phyloP scores from a whole-genome alignment of 2,329 filamentous ascomycete genomes.

The Epichloe coenophiala region DNA sequence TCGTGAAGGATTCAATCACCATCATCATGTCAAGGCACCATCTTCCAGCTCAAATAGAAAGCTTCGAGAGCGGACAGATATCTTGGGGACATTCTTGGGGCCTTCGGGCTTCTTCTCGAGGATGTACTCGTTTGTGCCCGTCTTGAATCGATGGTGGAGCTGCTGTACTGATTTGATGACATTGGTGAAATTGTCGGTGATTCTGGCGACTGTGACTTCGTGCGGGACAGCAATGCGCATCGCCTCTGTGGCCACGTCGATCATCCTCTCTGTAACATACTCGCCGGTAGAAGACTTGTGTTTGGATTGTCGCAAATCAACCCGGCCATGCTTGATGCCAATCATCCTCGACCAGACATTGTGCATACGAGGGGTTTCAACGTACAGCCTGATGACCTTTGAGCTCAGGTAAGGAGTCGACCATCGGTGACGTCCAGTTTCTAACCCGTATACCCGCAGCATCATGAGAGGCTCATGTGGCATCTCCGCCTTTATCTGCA shows the following conservation, averaged over 20 bases:
- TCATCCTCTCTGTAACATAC: conserved; percentile 59
- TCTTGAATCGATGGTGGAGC: conserved; percentile 84
- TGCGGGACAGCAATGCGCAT: conserved; percentile 82
- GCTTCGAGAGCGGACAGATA: conserved; percentile 69
- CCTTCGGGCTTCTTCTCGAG: conserved; percentile 73
- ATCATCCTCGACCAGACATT: conserved; percentile 76
- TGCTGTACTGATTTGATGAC: conserved; percentile 77
- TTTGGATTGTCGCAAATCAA: conserved; percentile 68
- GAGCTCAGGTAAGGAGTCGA: conserved; percentile 68
- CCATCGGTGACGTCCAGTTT: conserved; percentile 78
- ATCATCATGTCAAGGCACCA: conserved; percentile 99
- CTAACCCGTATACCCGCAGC: conserved; percentile 73
- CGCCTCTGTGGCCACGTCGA: conserved; percentile 75
- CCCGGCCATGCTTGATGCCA: conserved; percentile 65
- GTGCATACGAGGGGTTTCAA: conserved; percentile 71
- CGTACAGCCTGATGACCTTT: conserved; percentile 71
- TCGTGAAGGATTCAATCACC: conserved; percentile 93
- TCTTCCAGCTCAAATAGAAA: conserved; percentile 90
- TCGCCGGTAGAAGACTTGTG: conserved; percentile 48
- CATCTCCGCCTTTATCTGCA: conserved; percentile 83
- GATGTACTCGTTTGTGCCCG: conserved; percentile 77
- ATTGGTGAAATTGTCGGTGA: conserved; percentile 90
- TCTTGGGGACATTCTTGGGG: conserved; percentile 73
- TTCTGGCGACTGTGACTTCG: conserved; percentile 74
- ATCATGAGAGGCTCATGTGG: conserved; percentile 83